Evolutionary conservation across 2,329 filamentous ascomycete species (phyloP), one percentile per base, ranked within the genome.

Genomic region (Trichophyton schoenleinii): DNA sequence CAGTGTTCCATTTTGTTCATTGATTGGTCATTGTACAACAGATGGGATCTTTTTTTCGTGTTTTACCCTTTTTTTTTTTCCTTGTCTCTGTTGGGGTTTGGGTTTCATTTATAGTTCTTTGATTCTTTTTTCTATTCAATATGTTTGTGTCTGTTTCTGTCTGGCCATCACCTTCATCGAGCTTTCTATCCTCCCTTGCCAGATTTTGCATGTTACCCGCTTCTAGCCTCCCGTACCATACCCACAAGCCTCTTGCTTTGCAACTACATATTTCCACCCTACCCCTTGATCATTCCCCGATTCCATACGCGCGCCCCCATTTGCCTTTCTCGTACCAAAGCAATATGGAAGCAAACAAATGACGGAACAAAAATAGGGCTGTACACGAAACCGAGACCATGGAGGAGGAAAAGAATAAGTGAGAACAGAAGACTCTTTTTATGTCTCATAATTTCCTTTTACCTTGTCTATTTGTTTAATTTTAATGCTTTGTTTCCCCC

Each of bases 391-490:
- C 34, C 9, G 28, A 15, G n/a, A n/a, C 20, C 15, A 36, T n/a
- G 34, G 52, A 55, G n/a, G 34, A 28, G n/a, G 52, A 36, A 25
- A 36, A 55, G 31, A 55, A 28, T 15, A 36, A 55, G 52, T 31
- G 28, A 52, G 22, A 52, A 25, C 11, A 52, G 46, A 52, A 13
- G 11, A 55, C 25, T 11, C 34, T 55, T 25, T 36, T 36, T 38
- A 55, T 55, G 52, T 57, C 53, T 57, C 61, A 62, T 62, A 52
- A 57, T 63, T n/a, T 18, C 38, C 38, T 52, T 59, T 25, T 44
- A 41, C 38, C 20, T 34, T 52, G 59, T 62, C 34, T 57, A 55
- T 59, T 57, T 44, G 52, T 61, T 22, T 60, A 52, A 34, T 59
- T 38, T 44, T 61, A 31, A 46, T 61, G 18, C 34, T 36, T 58